Percentiles rank a stretch among this genome's conserved stretches.
These are phyloP conservation scores for Nadsonia commutata DNA, from an alignment of 1,139 yeast species.

Conservation along the genomic window DNA sequence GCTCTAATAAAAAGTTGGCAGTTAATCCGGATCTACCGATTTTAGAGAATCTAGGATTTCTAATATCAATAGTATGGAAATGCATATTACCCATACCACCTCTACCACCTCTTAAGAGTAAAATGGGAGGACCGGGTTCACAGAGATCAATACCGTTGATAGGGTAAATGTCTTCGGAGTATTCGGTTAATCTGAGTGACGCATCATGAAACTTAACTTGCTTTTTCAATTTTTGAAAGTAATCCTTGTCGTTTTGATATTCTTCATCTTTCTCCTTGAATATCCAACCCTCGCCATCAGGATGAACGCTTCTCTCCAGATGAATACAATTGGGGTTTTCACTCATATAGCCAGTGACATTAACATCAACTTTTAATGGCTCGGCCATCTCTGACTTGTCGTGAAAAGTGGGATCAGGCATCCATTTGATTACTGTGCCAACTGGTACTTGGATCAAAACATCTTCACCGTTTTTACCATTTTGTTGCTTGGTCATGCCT, in stretches of 20 bases:
- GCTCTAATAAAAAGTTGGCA: conserved; percentile 58
- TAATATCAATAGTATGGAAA: conserved; percentile 63
- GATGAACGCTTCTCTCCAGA: conserved; percentile 41
- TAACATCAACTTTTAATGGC: conserved; percentile 5
- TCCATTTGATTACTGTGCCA: conserved; percentile 79
- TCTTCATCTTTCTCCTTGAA: conserved; percentile 62
- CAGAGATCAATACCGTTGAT: conserved; percentile 62
- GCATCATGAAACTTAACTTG: conserved; percentile 52
- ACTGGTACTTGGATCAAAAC: conserved; percentile 74
- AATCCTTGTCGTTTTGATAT: conserved; percentile 44
- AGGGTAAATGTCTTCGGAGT: conserved; percentile 56
- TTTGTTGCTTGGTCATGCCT: conserved; percentile 66
- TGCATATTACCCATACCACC: conserved; percentile 98
- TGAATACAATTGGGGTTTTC: conserved; percentile 19
- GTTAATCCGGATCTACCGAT: conserved; percentile 59
- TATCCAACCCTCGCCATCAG: conserved; percentile 74
- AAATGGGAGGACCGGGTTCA: conserved; percentile 49
- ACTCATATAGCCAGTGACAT: conserved; percentile 6
- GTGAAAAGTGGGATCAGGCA: conserved; percentile 46
- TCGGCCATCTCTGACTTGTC: conserved; percentile 7
- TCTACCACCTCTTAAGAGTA: conserved; percentile 66
- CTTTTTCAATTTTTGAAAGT: conserved; percentile 47
- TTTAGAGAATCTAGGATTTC: conserved; percentile 84
- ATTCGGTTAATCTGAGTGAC: conserved; percentile 46
- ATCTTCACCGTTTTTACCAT: conserved; percentile 73